A percentile compares a stretch with the other conserved stretches of the same genome.
These are phyloP conservation scores for Gryganskiella cystojenkinii DNA, from an alignment of 192 early-diverging fungal genomes.

Conservation along the genomic window DNA sequence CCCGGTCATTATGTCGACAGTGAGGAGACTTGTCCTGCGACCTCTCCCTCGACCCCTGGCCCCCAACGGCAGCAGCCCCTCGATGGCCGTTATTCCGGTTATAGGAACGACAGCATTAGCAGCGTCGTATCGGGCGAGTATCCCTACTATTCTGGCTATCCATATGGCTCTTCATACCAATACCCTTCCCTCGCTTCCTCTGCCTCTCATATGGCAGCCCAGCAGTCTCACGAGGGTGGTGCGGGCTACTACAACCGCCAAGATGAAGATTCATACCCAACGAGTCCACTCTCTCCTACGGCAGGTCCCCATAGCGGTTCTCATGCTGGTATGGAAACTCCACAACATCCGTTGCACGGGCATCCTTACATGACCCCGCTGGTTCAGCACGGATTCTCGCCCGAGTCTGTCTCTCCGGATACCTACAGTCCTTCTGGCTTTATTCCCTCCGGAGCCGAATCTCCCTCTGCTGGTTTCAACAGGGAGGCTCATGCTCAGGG, in stretches of 20 bases:
- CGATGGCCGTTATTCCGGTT: constrained; percentile 19
- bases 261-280: constrained; percentile 32
- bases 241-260: constrained; percentile 28
- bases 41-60: neutral
- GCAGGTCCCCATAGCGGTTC: constrained; percentile 21
- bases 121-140: constrained; percentile 35
- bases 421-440: constrained; percentile 42
- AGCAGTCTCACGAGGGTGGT: constrained; percentile 16
- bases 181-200: constrained; percentile 41
- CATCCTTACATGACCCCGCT: constrained; percentile 27
- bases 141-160: constrained; percentile 32
- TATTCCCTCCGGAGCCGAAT: constrained; percentile 12
- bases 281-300: constrained; percentile 33
- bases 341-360: constrained; percentile 7
- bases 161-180: constrained; percentile 39
- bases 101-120: constrained; percentile 50
- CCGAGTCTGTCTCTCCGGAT: constrained; percentile 39
- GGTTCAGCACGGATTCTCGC: constrained; percentile 43
- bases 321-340: constrained; percentile 19
- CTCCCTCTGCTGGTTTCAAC: constrained; percentile 7
- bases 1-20: constrained; percentile 93
- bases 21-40: constrained; percentile 29
- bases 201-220: constrained; percentile 42
- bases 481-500: neutral
- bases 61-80: neutral